Evolutionary conservation across 768 basidiomycete genomes (phyloP).

Genomic region (Mycena leptocephala): DNA sequence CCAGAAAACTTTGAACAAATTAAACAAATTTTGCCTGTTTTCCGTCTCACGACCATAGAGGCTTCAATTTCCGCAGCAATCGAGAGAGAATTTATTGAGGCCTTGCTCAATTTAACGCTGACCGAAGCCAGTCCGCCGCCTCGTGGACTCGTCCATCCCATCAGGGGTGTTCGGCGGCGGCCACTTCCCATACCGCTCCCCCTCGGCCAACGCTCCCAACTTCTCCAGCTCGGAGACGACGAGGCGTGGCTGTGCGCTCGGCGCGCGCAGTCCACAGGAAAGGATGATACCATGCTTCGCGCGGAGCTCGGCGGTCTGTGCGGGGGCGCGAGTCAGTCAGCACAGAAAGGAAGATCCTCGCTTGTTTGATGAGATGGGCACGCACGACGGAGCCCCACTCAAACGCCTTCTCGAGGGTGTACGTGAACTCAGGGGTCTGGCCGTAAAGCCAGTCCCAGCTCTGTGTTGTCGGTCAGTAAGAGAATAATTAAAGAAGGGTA

Average conservation of each 20-base stretch:
- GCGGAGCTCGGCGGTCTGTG: constrained; percentile 18
- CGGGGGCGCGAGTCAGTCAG: not conserved
- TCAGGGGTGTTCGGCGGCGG: not conserved
- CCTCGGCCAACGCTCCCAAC: not conserved
- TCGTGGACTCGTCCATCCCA: too few species aligned
- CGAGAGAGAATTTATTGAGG: too few species aligned
- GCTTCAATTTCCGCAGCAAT: too few species aligned
- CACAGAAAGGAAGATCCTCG: not conserved
- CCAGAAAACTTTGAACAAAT: too few species aligned
- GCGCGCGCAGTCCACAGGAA: constrained; percentile 21
- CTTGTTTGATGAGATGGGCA: constrained; percentile 22
- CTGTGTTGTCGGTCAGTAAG: constrained; percentile 58
- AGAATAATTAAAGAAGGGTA: not conserved
- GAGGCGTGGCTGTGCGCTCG: not conserved
- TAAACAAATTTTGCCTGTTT: too few species aligned
- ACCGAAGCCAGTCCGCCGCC: too few species aligned
- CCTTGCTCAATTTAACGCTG: too few species aligned
- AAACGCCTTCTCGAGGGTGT: constrained; percentile 64
- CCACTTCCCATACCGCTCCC: constrained; percentile 16
- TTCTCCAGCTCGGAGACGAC: not conserved
- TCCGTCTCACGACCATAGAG: too few species aligned
- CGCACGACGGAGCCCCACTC: constrained; percentile 68
- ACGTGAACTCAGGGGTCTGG: constrained; percentile 90
- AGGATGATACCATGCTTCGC: constrained; percentile 31
- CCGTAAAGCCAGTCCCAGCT: constrained; percentile 96